Base-by-base conservation (phyloP, 2,329 filamentous ascomycete genomes). In the Ustilaginoidea virens region DNA sequence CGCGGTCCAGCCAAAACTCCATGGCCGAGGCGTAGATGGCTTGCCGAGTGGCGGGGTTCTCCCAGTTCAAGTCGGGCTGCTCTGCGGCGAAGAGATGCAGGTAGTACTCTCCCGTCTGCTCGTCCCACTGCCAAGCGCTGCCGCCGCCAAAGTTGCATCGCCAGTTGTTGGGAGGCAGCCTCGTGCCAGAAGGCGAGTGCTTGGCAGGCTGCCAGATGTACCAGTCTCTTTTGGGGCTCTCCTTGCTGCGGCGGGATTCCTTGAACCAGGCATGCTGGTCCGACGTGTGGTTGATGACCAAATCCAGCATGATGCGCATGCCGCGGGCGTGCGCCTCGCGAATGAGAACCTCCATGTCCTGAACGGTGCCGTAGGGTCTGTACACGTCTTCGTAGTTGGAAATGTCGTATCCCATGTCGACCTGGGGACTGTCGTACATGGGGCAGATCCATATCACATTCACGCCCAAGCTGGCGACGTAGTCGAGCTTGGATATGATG, bases 21-120 rank as follows among this genome's bases (percentile, higher is more conserved):
- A 86, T 79, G 5, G 77, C 64, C 11, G 68, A 65, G 19, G 75
- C 62, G 47, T 83, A 79, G 5, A 86, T 72, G 2, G 79, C 80
- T 25, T 68, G 55, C 11, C 80, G 66, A 0, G 78, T 69, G 7
- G 66, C 69, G 0, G 62, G 60, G 33, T 76, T 79, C 44, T 86
- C 78, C 80, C 80, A 90, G 52, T 90, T 90, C n/a, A 90, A 61
- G 41, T 90, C 82, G 0, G 82, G 81, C 47, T 87, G 81, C 38
- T 80, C 71, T 5, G 66, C 66, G 5, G 75, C 72, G 48, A 82
- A 92, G 8, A 90, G 61, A 36, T 79, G 73, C 0, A 86, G 66
- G 42, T 82, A 86, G 48, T 82, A 86, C 50, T 86, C 76, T 27
- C 64, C 60, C 0, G 78, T 81, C n/a, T 52, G 46, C 38, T 80